A percentile compares a stretch with the other conserved stretches of the same genome.
Conservation (phyloP, 495 filamentous ascomycete genomes). For the Neurospora tetrasperma region DNA sequence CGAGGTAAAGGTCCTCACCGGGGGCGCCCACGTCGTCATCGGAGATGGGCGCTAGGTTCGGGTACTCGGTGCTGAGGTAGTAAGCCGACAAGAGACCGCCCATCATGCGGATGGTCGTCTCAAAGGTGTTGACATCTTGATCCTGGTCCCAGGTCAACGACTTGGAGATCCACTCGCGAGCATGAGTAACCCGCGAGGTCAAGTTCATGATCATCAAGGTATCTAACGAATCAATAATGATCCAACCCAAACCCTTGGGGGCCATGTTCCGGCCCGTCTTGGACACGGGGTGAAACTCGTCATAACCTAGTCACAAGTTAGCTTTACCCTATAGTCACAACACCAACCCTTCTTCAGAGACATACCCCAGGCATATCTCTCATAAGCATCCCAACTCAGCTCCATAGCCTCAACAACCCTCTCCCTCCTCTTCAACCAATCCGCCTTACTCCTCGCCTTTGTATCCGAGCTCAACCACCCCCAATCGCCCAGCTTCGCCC, state of each 20-base stretch:
- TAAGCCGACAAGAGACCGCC: slow-evolving; percentile 91
- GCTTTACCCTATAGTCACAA: neutral
- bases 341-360: slow-evolving; percentile 4
- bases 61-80: slow-evolving; percentile 71
- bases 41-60: slow-evolving; percentile 51
- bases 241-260: slow-evolving; percentile 82
- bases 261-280: slow-evolving; percentile 78
- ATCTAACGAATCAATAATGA: slow-evolving; percentile 92
- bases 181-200: slow-evolving; percentile 73
- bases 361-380: slow-evolving; percentile 89
- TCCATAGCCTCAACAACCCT: slow-evolving; percentile 84
- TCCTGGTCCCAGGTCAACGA: slow-evolving; percentile 78
- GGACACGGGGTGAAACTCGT: slow-evolving; percentile 74
- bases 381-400: slow-evolving; percentile 86
- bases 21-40: slow-evolving; percentile 57
- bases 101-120: slow-evolving; percentile 97
- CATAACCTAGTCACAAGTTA: slow-evolving; percentile 48
- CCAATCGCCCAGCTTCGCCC: slow-evolving; percentile 27
- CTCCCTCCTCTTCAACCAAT: slow-evolving; percentile 71
- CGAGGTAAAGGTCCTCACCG: slow-evolving; percentile 85
- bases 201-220: slow-evolving; percentile 98
- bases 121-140: slow-evolving; percentile 94
- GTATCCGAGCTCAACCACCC: slow-evolving; percentile 29
- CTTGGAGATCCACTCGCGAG: slow-evolving; percentile 82
- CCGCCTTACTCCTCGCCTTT: slow-evolving; percentile 29